Evolutionary conservation across 805 yeast species (phyloP), one percentile per base, ranked within the genome.

Genomic region (Ogataea nakhonphanomensis): DNA sequence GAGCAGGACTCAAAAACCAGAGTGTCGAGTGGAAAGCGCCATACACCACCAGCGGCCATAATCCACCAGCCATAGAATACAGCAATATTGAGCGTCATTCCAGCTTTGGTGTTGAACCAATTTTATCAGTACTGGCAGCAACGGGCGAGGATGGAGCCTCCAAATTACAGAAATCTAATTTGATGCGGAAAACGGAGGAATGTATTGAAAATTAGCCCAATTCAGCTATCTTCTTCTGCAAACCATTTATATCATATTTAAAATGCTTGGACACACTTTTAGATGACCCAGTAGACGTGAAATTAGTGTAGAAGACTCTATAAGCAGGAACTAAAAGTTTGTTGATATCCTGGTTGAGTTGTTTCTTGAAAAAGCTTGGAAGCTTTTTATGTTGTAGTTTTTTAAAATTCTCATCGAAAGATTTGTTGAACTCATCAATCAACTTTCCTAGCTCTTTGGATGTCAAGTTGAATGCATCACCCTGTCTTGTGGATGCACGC

Each of bases 271-370:
- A 70, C 30, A 75, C 69, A 54, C 84, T 79, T 59, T 86, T 86
- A 15, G 89, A 71, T 52, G 81, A 81, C 38, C 81, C 87, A n/a
- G 81, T 79, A 22, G 65, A 66, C 4, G 76, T 75, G 53, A 85
- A 81, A 59, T 85, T 84, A 51, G 84, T 88, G 61, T 86, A 82
- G 58, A 91, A 84, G 54, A 93, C 79, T 55, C 82, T 80, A 64
- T 91, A 91, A 39, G 91, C 76, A 10, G 96, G 96, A 43, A 79
- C 71, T 8, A 61, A 34, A 37, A 93, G 81, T 50, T 88, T 78
- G 25, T 80, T 80, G 54, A 84, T 82, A 53, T 91, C 97, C 39
- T 77, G 76, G 11, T 78, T 71, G 50, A 93, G 65, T 40, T 72
- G 75, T 43, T 74, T 71, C 45, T 79, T 79, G 59, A 91, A 69